A percentile compares a stretch with the other conserved stretches of the same genome.
phyloP scores from a whole-genome alignment of 768 basidiomycete genomes.

The Trametopsis cervina region DNA sequence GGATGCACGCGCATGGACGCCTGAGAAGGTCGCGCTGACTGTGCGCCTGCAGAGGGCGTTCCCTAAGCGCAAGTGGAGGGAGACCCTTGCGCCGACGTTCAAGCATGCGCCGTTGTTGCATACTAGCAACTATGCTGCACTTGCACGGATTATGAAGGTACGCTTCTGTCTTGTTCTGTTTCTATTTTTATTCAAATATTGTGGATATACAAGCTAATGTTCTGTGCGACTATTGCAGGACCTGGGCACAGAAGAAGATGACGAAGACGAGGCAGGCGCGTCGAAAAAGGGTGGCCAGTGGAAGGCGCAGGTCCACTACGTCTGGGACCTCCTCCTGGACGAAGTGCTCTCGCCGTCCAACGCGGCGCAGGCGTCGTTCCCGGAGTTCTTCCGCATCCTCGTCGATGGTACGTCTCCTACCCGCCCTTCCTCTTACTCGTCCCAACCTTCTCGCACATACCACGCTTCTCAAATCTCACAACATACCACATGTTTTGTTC shows the following conservation, averaged over 20 bases:
- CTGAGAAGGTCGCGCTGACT: constrained; percentile 81
- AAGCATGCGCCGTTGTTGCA: constrained; percentile 65
- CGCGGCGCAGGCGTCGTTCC: constrained; percentile 56
- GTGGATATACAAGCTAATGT: background rate
- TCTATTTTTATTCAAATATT: background rate
- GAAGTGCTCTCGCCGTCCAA: constrained; percentile 50
- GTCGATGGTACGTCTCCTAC: constrained; percentile 67
- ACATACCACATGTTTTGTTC: too few species aligned
- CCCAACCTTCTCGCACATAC: too few species aligned
- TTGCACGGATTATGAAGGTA: constrained; percentile 82
- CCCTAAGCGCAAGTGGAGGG: constrained; percentile 63
- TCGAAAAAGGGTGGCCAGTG: constrained; percentile 54
- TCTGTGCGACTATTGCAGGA: constrained; percentile 37
- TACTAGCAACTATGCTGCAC: constrained; percentile 58
- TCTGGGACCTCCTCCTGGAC: constrained; percentile 82
- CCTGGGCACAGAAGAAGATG: constrained; percentile 29
- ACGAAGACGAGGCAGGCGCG: constrained; percentile 36
- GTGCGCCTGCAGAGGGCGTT: constrained; percentile 58
- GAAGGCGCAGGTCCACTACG: constrained; percentile 90
- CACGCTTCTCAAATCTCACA: too few species aligned
- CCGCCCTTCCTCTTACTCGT: too few species aligned
- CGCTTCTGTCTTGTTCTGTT: constrained; percentile 13
- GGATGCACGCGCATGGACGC: constrained; percentile 60
- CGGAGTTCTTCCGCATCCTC: constrained; percentile 85
- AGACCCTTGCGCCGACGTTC: constrained; percentile 63